A percentile compares a stretch with the other conserved stretches of the same genome.
Conservation (phyloP, 371 early-diverging fungal genomes). For the Batrachochytrium dendrobatidis region DNA sequence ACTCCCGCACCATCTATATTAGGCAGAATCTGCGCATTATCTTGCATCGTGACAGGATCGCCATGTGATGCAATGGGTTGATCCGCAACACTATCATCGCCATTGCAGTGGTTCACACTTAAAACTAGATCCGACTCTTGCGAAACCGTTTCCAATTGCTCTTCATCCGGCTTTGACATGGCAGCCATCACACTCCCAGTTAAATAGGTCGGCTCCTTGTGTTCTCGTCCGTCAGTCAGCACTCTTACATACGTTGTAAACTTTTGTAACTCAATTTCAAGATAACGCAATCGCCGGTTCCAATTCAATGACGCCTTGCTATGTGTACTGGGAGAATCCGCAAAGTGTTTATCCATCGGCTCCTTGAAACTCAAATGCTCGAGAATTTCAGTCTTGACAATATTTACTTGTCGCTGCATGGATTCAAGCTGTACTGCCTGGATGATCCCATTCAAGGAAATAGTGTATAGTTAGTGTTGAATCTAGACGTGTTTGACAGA, state of each 20-base stretch:
- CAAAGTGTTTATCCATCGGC: constrained; percentile 29
- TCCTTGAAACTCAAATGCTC: constrained; percentile 39
- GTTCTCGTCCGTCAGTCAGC: neutral
- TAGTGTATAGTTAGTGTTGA: neutral
- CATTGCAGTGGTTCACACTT: no score
- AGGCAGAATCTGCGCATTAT: no score
- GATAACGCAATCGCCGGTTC: neutral
- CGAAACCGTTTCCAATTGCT: no score
- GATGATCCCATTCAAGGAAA: constrained; percentile 2
- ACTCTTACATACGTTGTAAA: constrained; percentile 2
- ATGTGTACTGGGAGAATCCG: neutral
- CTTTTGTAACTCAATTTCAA: constrained; percentile 2
- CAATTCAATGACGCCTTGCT: neutral
- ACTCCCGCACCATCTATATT: no score
- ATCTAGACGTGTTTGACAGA: neutral
- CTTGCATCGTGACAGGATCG: no score
- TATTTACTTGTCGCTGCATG: constrained; percentile 34
- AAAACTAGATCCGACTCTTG: no score
- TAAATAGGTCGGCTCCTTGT: no score
- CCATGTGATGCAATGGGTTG: no score
- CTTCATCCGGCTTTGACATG: no score
- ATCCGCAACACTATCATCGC: no score
- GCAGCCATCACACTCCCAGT: no score
- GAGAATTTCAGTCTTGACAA: constrained; percentile 40
- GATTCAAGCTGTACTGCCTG: constrained; percentile 37